Evolutionary conservation across 345 rosid genomes (phyloP).

Genomic region (Combretum micranthum): DNA sequence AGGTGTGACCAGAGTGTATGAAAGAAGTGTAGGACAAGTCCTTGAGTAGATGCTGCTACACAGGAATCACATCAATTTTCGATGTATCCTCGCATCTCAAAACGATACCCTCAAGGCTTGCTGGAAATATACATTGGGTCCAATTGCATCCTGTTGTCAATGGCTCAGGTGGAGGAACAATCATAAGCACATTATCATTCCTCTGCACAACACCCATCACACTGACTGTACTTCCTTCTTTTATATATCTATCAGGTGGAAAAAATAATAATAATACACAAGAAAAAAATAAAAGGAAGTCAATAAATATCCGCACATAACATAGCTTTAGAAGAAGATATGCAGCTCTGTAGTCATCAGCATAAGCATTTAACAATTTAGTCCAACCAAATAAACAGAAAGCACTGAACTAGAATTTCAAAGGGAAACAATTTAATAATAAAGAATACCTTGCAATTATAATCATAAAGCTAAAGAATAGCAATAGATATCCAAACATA

Average conservation of each 20-base stretch:
- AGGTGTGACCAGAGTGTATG: background rate
- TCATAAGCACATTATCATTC: slow-evolving; percentile 91
- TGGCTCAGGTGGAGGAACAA: slow-evolving; percentile 79
- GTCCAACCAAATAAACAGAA: too few relatives aligned
- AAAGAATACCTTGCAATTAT: too few relatives aligned
- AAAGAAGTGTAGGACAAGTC: slow-evolving; percentile 1
- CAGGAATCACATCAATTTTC: slow-evolving; percentile 81
- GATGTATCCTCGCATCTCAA: slow-evolving; percentile 93
- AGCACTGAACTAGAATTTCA: too few relatives aligned
- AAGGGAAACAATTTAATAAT: too few relatives aligned
- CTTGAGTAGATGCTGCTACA: slow-evolving; percentile 23
- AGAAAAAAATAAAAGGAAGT: too few relatives aligned
- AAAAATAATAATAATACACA: too few relatives aligned
- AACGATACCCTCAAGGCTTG: slow-evolving; percentile 78
- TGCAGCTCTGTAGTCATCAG: background rate
- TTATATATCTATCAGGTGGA: slow-evolving; percentile 81
- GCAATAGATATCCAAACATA: too few relatives aligned
- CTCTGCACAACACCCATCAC: slow-evolving; percentile 92
- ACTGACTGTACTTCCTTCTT: slow-evolving; percentile 97
- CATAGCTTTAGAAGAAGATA: too few relatives aligned
- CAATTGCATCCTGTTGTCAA: slow-evolving; percentile 88
- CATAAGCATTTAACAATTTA: too few relatives aligned
- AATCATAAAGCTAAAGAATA: too few relatives aligned
- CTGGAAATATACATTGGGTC: slow-evolving; percentile 66
- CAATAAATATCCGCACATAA: too few relatives aligned